Evolutionary conservation across 1,284 basidiomycete species (phyloP).

Genomic region (Singerocomus rubriflavus): DNA sequence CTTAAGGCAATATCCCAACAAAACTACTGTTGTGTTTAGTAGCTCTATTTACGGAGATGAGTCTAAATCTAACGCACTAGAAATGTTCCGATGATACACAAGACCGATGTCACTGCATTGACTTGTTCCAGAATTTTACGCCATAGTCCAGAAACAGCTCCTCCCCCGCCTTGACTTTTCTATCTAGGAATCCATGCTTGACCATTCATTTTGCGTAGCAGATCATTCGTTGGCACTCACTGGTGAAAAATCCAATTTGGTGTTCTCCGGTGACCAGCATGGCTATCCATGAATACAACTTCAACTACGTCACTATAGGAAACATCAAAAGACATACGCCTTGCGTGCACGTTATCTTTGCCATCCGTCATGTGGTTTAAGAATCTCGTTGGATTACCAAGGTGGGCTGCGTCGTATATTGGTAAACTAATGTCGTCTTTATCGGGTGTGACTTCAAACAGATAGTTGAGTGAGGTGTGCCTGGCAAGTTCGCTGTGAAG

Average conservation of each 20-base stretch:
- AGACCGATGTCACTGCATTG: background rate
- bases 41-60: background rate
- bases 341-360: conserved; percentile 41
- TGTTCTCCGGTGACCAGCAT: conserved; percentile 48
- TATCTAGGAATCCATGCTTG: conserved; percentile 23
- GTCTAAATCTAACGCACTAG: background rate
- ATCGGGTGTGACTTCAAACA: conserved; percentile 39
- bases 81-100: too few species aligned
- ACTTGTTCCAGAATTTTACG: conserved; percentile 27
- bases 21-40: background rate
- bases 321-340: conserved; percentile 31
- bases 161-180: conserved; percentile 32
- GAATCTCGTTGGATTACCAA: conserved; percentile 55
- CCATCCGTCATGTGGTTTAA: conserved; percentile 44
- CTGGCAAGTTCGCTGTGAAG: conserved; percentile 24
- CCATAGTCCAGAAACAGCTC: conserved; percentile 52
- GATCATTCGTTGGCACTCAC: conserved; percentile 31
- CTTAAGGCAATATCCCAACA: background rate
- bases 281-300: conserved; percentile 20
- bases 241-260: conserved; percentile 46
- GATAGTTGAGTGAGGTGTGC: conserved; percentile 44
- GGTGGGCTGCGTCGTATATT: conserved; percentile 44
- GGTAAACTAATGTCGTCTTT: conserved; percentile 15
- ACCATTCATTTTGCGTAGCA: too few species aligned
- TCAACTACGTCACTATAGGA: background rate